Conservation (phyloP, 2,329 filamentous ascomycete species). For the Magnaporthiopsis incrustans region DNA sequence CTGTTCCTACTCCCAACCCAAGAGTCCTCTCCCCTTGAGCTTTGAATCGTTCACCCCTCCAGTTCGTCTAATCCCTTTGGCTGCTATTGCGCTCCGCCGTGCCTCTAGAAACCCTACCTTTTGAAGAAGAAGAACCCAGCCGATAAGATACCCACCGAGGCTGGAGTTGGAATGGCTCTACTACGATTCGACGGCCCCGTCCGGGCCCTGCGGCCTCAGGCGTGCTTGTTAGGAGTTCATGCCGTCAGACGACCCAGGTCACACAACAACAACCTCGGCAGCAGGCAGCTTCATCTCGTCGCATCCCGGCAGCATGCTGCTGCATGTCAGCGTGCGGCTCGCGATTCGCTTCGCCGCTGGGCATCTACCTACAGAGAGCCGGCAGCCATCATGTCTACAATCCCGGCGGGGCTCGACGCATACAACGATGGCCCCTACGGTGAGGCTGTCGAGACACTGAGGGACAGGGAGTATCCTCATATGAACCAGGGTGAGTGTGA, state of each 20-base stretch:
- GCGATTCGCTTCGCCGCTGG: not conserved
- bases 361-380: not conserved
- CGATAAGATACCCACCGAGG: not conserved
- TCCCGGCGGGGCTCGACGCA: not conserved
- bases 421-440: slow-evolving; percentile 17
- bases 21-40: not conserved
- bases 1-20: not conserved
- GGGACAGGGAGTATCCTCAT: slow-evolving; percentile 32
- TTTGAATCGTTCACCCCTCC: no score
- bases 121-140: no score
- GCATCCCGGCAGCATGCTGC: not conserved
- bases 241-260: not conserved
- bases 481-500: slow-evolving; percentile 29
- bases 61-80: no score
- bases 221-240: not conserved
- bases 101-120: no score
- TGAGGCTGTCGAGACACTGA: slow-evolving; percentile 26
- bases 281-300: not conserved
- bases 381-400: not conserved
- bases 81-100: no score
- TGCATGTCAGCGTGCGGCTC: not conserved
- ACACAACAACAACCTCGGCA: no score
- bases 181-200: not conserved
- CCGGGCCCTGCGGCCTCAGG: not conserved
- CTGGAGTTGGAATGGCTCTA: not conserved